These are phyloP conservation scores for Hebeloma cylindrosporum DNA, from an alignment of 768 basidiomycete species.

Conservation along the genomic window DNA sequence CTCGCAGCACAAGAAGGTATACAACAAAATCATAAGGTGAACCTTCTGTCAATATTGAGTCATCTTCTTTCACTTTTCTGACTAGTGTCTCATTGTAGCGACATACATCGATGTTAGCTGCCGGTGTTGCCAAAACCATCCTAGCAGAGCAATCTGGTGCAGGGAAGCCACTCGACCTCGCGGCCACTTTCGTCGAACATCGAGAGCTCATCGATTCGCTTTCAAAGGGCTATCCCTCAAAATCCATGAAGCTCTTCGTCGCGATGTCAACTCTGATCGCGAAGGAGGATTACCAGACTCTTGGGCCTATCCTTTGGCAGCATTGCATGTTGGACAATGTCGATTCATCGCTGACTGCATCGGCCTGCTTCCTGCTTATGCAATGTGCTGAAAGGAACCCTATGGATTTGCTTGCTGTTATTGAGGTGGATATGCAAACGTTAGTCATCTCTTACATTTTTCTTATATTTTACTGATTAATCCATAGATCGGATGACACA, in stretches of 20 bases:
- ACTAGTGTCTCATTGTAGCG: constrained; percentile 13
- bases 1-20: constrained; percentile 47
- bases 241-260: constrained; percentile 61
- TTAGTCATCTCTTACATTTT: constrained; percentile 27
- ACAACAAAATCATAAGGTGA: constrained; percentile 45
- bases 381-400: constrained; percentile 68
- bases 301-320: constrained; percentile 61
- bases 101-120: constrained; percentile 18
- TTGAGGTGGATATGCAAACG: constrained; percentile 60
- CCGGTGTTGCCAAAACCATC: constrained; percentile 9
- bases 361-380: constrained; percentile 70
- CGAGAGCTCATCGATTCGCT: constrained; percentile 43
- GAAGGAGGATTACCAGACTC: constrained; percentile 45
- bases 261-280: constrained; percentile 55
- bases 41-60: background rate
- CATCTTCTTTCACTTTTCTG: background rate
- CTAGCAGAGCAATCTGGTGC: constrained; percentile 7
- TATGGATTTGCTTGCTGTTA: constrained; percentile 43
- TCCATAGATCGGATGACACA: constrained; percentile 44
- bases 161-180: constrained; percentile 30
- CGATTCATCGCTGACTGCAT: constrained; percentile 43
- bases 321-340: constrained; percentile 42
- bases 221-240: constrained; percentile 43
- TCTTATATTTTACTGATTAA: background rate
- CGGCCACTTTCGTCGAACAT: constrained; percentile 36